Evolutionary conservation across 192 early-diverging fungal genomes (phyloP).

Genomic region (Pilobolus umbonatus): DNA sequence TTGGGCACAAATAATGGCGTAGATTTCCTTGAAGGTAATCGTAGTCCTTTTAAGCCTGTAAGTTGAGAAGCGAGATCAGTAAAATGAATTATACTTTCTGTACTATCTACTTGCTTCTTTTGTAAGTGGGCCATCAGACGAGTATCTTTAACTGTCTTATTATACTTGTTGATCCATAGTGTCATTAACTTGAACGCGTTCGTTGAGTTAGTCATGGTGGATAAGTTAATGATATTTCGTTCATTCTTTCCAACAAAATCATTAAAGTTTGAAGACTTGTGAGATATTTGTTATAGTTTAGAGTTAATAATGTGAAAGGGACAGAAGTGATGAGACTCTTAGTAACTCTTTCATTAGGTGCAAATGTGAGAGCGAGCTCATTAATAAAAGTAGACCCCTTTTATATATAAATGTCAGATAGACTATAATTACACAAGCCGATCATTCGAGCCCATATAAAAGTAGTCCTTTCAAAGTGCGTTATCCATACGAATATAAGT

Average conservation of each 20-base stretch:
- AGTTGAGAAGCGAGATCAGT: conserved; percentile 12
- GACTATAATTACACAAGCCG: too few species aligned
- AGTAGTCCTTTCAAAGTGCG: too few species aligned
- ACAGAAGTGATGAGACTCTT: too few species aligned
- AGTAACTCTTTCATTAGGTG: too few species aligned
- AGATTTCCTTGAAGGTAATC: background rate
- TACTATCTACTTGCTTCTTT: conserved; percentile 8
- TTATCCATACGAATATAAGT: too few species aligned
- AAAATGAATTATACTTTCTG: conserved; percentile 10
- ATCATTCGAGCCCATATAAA: too few species aligned
- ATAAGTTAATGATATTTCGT: conserved; percentile 10
- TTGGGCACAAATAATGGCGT: conserved; percentile 4
- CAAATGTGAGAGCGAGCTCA: too few species aligned
- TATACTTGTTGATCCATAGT: conserved; percentile 8
- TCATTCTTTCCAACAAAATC: conserved; percentile 9
- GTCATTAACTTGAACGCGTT: conserved; percentile 6
- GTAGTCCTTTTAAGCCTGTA: conserved; percentile 5
- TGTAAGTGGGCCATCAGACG: background rate
- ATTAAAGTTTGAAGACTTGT: conserved; percentile 9
- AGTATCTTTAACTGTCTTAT: conserved; percentile 1
- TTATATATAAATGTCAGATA: too few species aligned
- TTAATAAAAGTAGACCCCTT: too few species aligned
- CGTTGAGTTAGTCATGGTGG: conserved; percentile 3
- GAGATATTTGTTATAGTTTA: too few species aligned
- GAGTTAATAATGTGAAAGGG: too few species aligned